Evolutionary conservation across 176 grass and related monocot species (phyloP).

Genomic region (Oryza glumipatula): DNA sequence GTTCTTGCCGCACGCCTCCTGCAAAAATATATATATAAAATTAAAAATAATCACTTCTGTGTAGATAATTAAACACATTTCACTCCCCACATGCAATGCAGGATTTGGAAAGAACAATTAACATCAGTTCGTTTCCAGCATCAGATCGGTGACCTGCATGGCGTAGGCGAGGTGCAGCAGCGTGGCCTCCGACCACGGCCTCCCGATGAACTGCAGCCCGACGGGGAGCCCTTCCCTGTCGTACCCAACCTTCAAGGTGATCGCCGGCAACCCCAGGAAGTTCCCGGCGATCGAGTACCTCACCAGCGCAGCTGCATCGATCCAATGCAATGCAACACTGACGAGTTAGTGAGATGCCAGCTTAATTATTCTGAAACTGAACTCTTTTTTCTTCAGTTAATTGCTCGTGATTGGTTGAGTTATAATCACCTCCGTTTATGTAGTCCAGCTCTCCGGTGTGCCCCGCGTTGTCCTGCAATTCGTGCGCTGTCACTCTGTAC

Average conservation of each 20-base stretch:
- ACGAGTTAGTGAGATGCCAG: no score
- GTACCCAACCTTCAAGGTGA: conserved; percentile 72
- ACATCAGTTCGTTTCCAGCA: no score
- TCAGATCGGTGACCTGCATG: conserved; percentile 48
- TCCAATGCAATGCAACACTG: no score
- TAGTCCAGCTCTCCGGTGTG: conserved; percentile 82
- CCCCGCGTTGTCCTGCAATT: conserved; percentile 61
- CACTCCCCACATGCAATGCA: neutral
- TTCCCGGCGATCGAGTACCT: conserved; percentile 90
- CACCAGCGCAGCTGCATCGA: conserved; percentile 63
- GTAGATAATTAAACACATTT: no score
- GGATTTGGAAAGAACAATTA: no score
- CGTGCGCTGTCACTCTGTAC: conserved; percentile 66
- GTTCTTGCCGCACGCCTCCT: conserved; percentile 57
- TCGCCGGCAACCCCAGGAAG: conserved; percentile 89
- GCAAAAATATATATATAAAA: neutral
- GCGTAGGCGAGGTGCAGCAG: conserved; percentile 83
- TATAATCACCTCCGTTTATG: conserved; percentile 76
- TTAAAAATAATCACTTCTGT: neutral
- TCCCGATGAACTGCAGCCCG: conserved; percentile 85
- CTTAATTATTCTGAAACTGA: neutral
- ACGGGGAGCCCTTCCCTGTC: conserved; percentile 76
- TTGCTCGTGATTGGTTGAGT: neutral
- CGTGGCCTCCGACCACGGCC: conserved; percentile 87
- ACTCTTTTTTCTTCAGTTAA: neutral